A percentile compares a stretch with the other conserved stretches of the same genome.
phyloP scores from a whole-genome alignment of 345 rosid species.

The Physaria fendleri region DNA sequence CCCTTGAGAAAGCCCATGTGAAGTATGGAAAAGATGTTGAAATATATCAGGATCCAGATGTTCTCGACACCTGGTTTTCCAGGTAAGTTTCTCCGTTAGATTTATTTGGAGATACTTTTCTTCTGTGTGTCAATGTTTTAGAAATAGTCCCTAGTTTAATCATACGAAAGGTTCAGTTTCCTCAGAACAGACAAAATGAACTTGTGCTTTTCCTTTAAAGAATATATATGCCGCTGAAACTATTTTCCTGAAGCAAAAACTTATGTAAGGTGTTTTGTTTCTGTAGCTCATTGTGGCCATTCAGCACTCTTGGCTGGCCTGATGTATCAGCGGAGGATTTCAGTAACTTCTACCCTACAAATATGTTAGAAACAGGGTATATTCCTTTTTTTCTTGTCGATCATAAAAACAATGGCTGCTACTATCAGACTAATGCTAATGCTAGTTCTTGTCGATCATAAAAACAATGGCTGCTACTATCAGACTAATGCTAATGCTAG shows the following conservation, averaged over 20 bases:
- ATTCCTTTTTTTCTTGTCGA: constrained; percentile 11
- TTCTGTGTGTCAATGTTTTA: neutral
- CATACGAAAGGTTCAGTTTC: neutral
- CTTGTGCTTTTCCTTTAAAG: neutral
- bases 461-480: no score
- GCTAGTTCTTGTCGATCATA: no score
- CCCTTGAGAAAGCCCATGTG: constrained; percentile 62
- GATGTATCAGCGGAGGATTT: constrained; percentile 69
- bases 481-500: constrained; percentile 5
- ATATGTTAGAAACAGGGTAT: constrained; percentile 95
- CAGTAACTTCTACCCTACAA: constrained; percentile 78
- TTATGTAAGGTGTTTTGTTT: constrained; percentile 9
- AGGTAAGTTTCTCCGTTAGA: constrained; percentile 45
- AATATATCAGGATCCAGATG: constrained; percentile 95
- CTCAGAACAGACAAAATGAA: neutral
- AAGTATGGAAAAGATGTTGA: constrained; percentile 80
- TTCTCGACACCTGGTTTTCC: constrained; percentile 99
- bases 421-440: no score
- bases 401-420: constrained; percentile 3
- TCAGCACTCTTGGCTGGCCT: constrained; percentile 99
- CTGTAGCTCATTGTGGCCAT: constrained; percentile 89
- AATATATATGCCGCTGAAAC: neutral
- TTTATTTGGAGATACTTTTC: neutral
- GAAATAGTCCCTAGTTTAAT: neutral
- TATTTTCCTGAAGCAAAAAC: neutral